A percentile compares a stretch with the other conserved stretches of the same genome.
phyloP scores from a whole-genome alignment of 2,329 filamentous ascomycete species.

The Cercospora sp. region DNA sequence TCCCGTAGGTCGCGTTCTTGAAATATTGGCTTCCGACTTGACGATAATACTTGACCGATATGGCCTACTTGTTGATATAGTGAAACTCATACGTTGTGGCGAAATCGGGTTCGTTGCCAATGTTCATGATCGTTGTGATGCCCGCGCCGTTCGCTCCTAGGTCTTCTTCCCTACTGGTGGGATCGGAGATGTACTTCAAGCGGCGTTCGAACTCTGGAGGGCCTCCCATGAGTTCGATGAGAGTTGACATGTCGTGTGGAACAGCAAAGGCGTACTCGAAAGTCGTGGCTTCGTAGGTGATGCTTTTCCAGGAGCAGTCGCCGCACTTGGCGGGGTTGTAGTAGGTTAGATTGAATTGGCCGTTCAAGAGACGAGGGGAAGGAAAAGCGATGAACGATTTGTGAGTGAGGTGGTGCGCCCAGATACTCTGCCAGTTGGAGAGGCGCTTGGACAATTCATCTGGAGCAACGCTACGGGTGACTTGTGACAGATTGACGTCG shows the following conservation, averaged over 20 bases:
- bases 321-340: constrained; percentile 48
- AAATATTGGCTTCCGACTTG: constrained; percentile 34
- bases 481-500: constrained; percentile 46
- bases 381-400: constrained; percentile 40
- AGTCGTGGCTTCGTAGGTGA: constrained; percentile 46
- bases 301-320: constrained; percentile 44
- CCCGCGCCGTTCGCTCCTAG: constrained; percentile 41
- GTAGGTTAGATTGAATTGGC: constrained; percentile 35
- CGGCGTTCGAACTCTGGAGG: constrained; percentile 41
- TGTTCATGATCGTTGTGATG: constrained; percentile 41
- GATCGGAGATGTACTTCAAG: constrained; percentile 46
- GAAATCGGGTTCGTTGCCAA: constrained; percentile 40
- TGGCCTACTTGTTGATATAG: constrained; percentile 37
- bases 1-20: constrained; percentile 33
- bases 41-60: constrained; percentile 31
- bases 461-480: constrained; percentile 44
- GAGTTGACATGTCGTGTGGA: constrained; percentile 45
- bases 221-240: constrained; percentile 49
- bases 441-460: constrained; percentile 44
- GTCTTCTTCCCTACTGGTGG: constrained; percentile 40
- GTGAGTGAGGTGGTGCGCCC: constrained; percentile 41
- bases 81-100: constrained; percentile 39
- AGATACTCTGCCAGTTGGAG: constrained; percentile 46
- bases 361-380: constrained; percentile 32
- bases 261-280: constrained; percentile 49